Conservation (phyloP, 768 basidiomycete genomes). For the Lactarius vividus region DNA sequence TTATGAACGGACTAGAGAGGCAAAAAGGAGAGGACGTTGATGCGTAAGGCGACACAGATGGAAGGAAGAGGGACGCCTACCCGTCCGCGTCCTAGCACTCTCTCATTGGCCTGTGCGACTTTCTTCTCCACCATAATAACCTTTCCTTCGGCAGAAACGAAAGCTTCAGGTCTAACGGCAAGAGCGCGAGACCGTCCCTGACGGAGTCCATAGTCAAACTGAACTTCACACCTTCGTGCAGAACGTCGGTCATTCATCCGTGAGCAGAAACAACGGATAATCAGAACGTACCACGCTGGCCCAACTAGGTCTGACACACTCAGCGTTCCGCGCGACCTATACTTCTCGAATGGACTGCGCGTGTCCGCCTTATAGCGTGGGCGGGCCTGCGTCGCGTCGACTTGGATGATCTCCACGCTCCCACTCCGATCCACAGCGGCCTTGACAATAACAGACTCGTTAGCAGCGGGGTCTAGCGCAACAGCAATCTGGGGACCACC, state of each 20-base stretch:
- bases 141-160: slow-evolving; percentile 57
- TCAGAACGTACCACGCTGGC: slow-evolving; percentile 25
- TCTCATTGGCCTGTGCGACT: slow-evolving; percentile 55
- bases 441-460: slow-evolving; percentile 21
- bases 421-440: not conserved
- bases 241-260: not conserved
- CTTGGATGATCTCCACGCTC: not conserved
- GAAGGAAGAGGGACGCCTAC: slow-evolving; percentile 38
- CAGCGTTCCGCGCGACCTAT: slow-evolving; percentile 13
- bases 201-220: slow-evolving; percentile 71
- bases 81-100: slow-evolving; percentile 50
- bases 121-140: slow-evolving; percentile 51
- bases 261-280: not conserved
- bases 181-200: slow-evolving; percentile 53
- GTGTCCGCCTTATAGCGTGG: not conserved
- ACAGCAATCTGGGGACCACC: slow-evolving; percentile 26
- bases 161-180: slow-evolving; percentile 50
- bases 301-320: slow-evolving; percentile 28
- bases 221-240: slow-evolving; percentile 69
- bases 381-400: not conserved
- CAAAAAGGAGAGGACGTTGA: not conserved
- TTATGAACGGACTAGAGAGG: slow-evolving; percentile 64
- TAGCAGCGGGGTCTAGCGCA: slow-evolving; percentile 18
- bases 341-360: slow-evolving; percentile 22
- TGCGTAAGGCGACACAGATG: not conserved